Base-by-base conservation (phyloP, 176 grass and related monocot genomes). In the Canna indica region DNA sequence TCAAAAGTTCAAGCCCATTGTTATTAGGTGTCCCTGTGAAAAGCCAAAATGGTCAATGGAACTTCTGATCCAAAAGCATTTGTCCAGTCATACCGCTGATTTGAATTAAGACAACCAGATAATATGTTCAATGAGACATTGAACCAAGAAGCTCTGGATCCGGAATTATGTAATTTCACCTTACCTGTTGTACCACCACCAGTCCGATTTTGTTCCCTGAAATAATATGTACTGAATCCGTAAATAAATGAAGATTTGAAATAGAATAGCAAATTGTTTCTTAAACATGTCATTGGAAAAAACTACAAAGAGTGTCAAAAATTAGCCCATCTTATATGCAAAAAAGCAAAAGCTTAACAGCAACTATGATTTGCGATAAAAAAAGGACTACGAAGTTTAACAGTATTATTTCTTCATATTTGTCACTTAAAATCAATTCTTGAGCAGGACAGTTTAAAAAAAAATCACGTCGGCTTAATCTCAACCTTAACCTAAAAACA, bases 141-240 rank as follows among this genome's bases (percentile, higher is more conserved):
- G 20, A 34, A 26, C 4, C 15, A n/a, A 38, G 18, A 38, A 34
- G 34, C 35, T n/a, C 34, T 38, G 11, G 24, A 17, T 11, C 17
- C 16, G 39, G 20, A 66, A 5, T 5, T 31, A 66, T 63, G 9
- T 36, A n/a, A 36, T 38, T 38, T 66, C 2, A 4, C 39, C 35
- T 7, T 24, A 66, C 34, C 63, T 66, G 63, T 83, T 87, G 93
- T 56, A 2, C 64, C 86, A 57, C 52, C 73, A 68, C 79, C 86
- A 61, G 77, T 74, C 77, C 81, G 86, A 59, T 77, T 87, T 73
- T 85, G 83, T 79, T 67, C 84, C 86, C 93, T 97, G 73, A 62
- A 90, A 79, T 25, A 74, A 67, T 59, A 20, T n/a, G 70, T 64
- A 73, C 20, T 64, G 56, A 28, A 77, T 69, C 79, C 16, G 84